phyloP scores from a whole-genome alignment of 371 early-diverging fungal species.

The Haplosporangium sp. region DNA sequence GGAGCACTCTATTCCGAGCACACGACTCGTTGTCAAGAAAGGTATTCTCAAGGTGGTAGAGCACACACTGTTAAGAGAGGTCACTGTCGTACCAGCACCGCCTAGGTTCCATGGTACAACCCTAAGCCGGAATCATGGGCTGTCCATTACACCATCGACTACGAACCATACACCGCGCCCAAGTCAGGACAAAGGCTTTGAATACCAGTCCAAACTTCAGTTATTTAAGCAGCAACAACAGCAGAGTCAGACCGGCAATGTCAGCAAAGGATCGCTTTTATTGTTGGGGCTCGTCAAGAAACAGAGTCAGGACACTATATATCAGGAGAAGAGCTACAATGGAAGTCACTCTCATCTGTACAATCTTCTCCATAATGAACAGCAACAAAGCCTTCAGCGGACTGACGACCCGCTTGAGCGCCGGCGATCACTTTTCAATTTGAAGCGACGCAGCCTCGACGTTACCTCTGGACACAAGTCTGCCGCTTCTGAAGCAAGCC shows the following conservation, averaged over 20 bases:
- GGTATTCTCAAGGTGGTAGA: constrained; percentile 42
- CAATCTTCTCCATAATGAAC: constrained; percentile 1
- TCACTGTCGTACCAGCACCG: constrained; percentile 11
- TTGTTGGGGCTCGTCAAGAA: constrained; percentile 4
- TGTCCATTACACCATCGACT: background rate
- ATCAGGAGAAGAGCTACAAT: constrained; percentile 29
- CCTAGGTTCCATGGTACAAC: background rate
- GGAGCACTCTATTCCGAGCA: background rate
- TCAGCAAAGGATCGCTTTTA: background rate
- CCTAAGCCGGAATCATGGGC: background rate
- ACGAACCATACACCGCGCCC: background rate
- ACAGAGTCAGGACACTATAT: constrained; percentile 9
- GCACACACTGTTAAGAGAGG: constrained; percentile 40
- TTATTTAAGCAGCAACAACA: constrained; percentile 7
- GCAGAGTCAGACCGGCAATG: background rate
- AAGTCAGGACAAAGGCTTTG: background rate
- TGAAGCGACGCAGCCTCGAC: constrained; percentile 47
- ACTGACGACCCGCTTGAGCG: constrained; percentile 3
- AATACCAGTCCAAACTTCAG: background rate
- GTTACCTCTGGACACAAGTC: background rate
- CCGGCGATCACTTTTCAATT: constrained; percentile 25
- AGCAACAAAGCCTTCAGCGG: background rate
- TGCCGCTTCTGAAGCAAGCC: background rate
- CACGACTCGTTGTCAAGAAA: constrained; percentile 45
- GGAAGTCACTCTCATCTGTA: constrained; percentile 38